A percentile compares a stretch with the other conserved stretches of the same genome.
phyloP scores from a whole-genome alignment of 225 moss, liverwort and hornwort genomes.

The Thuidium tamariscinum region DNA sequence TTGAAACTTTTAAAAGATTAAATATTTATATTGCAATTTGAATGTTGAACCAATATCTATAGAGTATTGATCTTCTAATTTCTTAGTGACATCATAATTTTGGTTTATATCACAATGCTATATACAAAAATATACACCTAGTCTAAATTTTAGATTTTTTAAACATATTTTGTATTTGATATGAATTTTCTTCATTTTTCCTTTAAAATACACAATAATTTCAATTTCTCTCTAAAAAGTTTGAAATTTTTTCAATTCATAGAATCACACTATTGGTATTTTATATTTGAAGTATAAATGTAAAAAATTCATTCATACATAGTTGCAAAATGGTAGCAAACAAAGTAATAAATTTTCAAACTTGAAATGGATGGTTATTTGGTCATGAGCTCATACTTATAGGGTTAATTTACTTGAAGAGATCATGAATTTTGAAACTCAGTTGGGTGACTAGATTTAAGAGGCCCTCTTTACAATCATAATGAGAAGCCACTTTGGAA shows the following conservation, averaged over 20 bases:
- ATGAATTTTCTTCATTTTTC: not conserved
- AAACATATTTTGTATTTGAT: not conserved
- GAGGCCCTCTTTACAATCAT: too few species aligned
- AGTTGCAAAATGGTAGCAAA: too few species aligned
- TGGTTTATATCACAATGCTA: not conserved
- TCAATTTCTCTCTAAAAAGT: not conserved
- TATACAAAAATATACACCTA: accelerated
- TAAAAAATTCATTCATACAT: too few species aligned
- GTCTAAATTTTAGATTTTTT: not conserved
- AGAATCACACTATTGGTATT: not conserved
- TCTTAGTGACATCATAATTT: not conserved
- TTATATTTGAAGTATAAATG: too few species aligned
- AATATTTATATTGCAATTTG: not conserved
- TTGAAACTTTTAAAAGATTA: not conserved
- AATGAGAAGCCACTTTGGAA: too few species aligned
- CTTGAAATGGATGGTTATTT: too few species aligned
- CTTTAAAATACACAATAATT: not conserved
- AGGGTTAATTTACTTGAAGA: too few species aligned
- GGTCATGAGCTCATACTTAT: too few species aligned
- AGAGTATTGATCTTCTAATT: not conserved
- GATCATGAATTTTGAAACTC: too few species aligned
- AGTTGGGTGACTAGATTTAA: too few species aligned
- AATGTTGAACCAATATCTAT: not conserved
- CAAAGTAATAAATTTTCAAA: too few species aligned
- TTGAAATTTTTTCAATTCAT: not conserved